Conservation (phyloP, 768 basidiomycete genomes). For the Phylloporus rhodoxanthus region DNA sequence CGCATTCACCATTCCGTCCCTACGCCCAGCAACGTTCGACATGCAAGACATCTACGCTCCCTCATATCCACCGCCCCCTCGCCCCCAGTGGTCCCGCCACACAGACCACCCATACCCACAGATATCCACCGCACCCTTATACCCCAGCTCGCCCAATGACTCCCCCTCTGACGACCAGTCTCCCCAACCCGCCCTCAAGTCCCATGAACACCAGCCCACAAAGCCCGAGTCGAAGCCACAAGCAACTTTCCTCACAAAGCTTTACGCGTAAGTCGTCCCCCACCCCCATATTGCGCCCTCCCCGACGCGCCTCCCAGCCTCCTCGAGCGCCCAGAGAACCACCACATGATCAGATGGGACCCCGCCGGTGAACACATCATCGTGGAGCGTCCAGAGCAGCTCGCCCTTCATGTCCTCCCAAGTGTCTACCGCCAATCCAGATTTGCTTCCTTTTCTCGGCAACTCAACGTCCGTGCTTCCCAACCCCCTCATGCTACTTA, state of each 20-base stretch:
- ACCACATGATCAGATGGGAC: slow-evolving; percentile 97
- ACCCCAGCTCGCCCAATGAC: slow-evolving; percentile 36
- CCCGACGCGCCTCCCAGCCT: slow-evolving; percentile 44
- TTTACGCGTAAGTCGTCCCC: slow-evolving; percentile 71
- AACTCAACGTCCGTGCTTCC: slow-evolving; percentile 77
- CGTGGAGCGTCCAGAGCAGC: slow-evolving; percentile 88
- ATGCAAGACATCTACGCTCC: slow-evolving; percentile 46
- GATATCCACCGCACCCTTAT: slow-evolving; percentile 32
- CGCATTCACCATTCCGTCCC: slow-evolving; percentile 34
- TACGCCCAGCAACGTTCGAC: slow-evolving; percentile 37
- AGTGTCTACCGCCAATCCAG: slow-evolving; percentile 93
- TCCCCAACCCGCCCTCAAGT: slow-evolving; percentile 25
- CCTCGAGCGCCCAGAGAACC: slow-evolving; percentile 86
- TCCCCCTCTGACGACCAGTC: slow-evolving; percentile 47
- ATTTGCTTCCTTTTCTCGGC: slow-evolving; percentile 95
- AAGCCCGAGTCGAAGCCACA: slow-evolving; percentile 79
- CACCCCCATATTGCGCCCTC: slow-evolving; percentile 8
- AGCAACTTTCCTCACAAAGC: slow-evolving; percentile 94
- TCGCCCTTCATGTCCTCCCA: slow-evolving; percentile 89
- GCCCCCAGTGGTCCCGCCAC: slow-evolving; percentile 34
- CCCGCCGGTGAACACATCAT: slow-evolving; percentile 91
- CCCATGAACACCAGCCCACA: slow-evolving; percentile 44
- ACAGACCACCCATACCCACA: slow-evolving; percentile 32
- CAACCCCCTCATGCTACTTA: slow-evolving; percentile 21
- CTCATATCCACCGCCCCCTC: slow-evolving; percentile 37